Base-by-base conservation (phyloP, 2,329 filamentous ascomycete genomes). In the Aspergillus tamarii region DNA sequence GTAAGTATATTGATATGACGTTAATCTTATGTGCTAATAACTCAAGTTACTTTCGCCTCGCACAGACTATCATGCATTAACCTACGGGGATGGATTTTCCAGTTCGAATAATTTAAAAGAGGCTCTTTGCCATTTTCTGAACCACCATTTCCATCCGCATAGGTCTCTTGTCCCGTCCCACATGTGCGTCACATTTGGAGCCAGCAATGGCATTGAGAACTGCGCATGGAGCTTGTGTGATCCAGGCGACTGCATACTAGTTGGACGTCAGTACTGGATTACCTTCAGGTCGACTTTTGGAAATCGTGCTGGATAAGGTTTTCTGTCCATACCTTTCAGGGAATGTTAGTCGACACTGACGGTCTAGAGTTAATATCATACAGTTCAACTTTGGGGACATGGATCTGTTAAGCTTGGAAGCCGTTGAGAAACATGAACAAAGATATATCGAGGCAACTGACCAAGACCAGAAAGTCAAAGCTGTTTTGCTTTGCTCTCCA, bases 401-500 rank as follows among this genome's bases (percentile, higher is more conserved):
- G 12, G 82, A 84, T 63, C 81, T 82, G 0, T 73, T 83, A 19
- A 68, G 78, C 6, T 41, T 74, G 0, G 75, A 78, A 10, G 79
- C 77, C 23, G 79, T 83, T 1, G 48, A 68, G 8, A 69, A 70
- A 26, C 84, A 84, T 67, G 82, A 84, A 64, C 66, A 73, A 10
- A 76, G 74, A 4, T 64, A 81, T 7, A 69, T 78, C n/a, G 70
- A 73, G 4, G 75, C 77, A 36, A 68, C 70, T 9, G 66, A 72
- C 6, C 61, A 69, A 16, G 82, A 82, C 1, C 67, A 74, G 12
- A 74, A 70, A 26, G 74, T 84, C 21, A 76, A 77, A 19, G 83
- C 77, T 0, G 65, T 86, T 23, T 75, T 85, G 52, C 72, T 85
- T 9, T 81, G 81, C 62, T 77, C 83, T 36, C 82, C 82, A 2